Evolutionary conservation across 176 grass and related monocot genomes (phyloP).

Genomic region (Juncus effusus): DNA sequence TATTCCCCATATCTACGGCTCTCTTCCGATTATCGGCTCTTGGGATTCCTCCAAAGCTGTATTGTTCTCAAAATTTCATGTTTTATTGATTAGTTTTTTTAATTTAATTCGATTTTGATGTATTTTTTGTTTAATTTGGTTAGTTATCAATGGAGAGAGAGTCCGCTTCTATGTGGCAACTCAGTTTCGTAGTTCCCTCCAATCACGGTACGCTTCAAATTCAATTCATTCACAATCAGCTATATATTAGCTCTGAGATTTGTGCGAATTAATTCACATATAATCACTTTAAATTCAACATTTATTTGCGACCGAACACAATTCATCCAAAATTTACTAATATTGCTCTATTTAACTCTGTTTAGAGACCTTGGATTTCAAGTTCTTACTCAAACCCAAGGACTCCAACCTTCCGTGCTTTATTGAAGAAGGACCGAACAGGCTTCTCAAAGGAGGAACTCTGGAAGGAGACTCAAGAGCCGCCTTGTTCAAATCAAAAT

Average conservation of each 20-base stretch:
- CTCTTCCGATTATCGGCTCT: conserved; percentile 58
- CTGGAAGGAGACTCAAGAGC: conserved; percentile 45
- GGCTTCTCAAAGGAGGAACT: conserved; percentile 39
- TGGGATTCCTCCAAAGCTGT: conserved; percentile 83
- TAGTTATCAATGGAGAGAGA: conserved; percentile 74
- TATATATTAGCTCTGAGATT: conserved; percentile 2
- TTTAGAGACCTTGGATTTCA: conserved; percentile 85
- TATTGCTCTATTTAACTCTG: neutral
- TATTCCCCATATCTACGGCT: conserved; percentile 68
- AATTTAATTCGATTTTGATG: conserved; percentile 2
- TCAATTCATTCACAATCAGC: conserved; percentile 11
- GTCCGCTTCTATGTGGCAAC: conserved; percentile 61
- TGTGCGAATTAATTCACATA: neutral
- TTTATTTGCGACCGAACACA: neutral
- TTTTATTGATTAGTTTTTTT: conserved; percentile 15
- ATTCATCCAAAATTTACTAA: neutral
- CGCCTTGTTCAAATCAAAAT: conserved; percentile 52
- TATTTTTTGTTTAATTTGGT: neutral
- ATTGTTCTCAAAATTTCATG: conserved; percentile 6
- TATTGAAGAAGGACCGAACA: conserved; percentile 67
- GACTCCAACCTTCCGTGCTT: conserved; percentile 42
- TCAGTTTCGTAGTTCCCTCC: conserved; percentile 73
- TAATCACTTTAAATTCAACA: neutral
- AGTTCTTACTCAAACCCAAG: conserved; percentile 65
- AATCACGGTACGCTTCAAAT: conserved; percentile 43